Base-by-base conservation (phyloP, 345 rosid species). In the Eutrema japonicum region DNA sequence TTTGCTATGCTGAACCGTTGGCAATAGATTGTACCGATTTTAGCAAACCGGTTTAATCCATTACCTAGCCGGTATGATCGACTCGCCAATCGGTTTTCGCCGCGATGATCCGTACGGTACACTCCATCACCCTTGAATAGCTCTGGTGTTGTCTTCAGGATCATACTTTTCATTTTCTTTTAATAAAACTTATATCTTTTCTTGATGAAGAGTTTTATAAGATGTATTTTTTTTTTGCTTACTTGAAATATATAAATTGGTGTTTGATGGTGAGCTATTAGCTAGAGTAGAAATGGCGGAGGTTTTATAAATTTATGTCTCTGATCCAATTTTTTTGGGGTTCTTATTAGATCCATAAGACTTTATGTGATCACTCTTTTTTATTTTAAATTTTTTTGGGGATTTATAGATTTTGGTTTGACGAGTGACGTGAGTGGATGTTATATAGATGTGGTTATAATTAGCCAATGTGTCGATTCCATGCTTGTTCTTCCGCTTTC, bases 341-440 rank as follows among this genome's bases (percentile, higher is more conserved):
- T 48, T 70, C 48, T 49, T 77, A 47, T 56, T 64, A 41, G 72
- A 49, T 26, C 57, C 49, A 60, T 50, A 65, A 65, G 72, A 53
- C 80, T 77, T 64, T 71, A 32, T 71, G 76, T 77, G 76, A 56
- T 77, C 66, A 56, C 1, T 64, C 1, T 40, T 29, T 35, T 42
- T 10, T 30, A 4, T 2, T 41, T 40, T 10, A 2, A 0, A 22
- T 2, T 27, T 30, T 49, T 61, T 54, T 36, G 32, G 54, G 55
- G 37, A 10, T 26, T 75, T 56, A n/a, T 58, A 61, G 64, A 60
- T 52, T 75, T 71, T 71, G 50, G 72, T 57, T 64, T 64, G 66
- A 70, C 37, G 71, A 76, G 32, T 56, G 79, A 70, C 75, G 71
- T 76, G 71, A 70, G 71, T 70, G 75, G 79, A 63, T 43, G 79